Percentiles rank a stretch among this genome's conserved stretches.
These are phyloP conservation scores for Fraxinus ornus DNA, from an alignment of 305 asterid species.

Conservation along the genomic window DNA sequence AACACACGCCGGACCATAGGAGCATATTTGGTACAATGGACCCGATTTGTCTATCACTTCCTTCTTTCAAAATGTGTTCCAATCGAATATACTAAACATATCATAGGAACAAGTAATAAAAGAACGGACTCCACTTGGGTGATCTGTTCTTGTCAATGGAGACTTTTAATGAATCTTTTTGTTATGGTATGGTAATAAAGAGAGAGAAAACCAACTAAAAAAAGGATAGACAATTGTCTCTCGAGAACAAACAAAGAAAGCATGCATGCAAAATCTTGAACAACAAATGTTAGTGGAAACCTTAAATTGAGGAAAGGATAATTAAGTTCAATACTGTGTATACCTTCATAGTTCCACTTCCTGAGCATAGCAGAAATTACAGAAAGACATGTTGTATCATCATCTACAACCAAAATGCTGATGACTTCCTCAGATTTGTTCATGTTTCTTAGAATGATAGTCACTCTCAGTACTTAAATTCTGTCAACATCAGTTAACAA, in stretches of 20 bases:
- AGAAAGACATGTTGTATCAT: constrained; percentile 54
- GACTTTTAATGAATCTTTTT: not conserved
- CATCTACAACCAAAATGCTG: constrained; percentile 58
- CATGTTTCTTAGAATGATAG: not conserved
- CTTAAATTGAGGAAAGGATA: constrained; percentile 15
- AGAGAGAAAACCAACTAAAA: not conserved
- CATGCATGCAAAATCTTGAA: constrained; percentile 6
- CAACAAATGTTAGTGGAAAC: constrained; percentile 20
- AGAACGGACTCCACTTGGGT: not conserved
- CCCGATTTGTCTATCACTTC: not conserved
- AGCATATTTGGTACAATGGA: not conserved
- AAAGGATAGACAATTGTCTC: not conserved
- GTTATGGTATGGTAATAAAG: not conserved
- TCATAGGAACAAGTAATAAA: not conserved
- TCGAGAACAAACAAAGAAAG: not conserved
- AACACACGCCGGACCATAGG: not conserved
- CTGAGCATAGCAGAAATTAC: constrained; percentile 51
- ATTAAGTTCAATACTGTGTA: not conserved
- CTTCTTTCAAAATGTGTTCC: not conserved
- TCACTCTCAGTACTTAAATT: constrained; percentile 9
- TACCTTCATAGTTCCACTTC: constrained; percentile 48
- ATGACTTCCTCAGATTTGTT: constrained; percentile 14
- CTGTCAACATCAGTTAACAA: constrained; percentile 24
- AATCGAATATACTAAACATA: not conserved
- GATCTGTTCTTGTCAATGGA: not conserved